phyloP scores from a whole-genome alignment of 2,329 filamentous ascomycete genomes.

The Fusarium sp. region DNA sequence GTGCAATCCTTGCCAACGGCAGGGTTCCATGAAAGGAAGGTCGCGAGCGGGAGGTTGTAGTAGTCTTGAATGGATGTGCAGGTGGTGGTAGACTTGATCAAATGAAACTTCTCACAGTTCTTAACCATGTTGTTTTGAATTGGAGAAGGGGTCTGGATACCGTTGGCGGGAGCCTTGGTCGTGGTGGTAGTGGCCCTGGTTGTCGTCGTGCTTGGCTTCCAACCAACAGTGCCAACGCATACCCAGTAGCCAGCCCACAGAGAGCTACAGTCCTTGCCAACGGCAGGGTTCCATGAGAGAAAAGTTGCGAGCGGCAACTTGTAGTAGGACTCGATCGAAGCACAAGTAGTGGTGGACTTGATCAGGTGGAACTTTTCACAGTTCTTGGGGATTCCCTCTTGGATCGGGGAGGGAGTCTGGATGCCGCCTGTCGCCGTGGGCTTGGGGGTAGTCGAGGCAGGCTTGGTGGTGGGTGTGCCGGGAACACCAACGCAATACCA shows the following conservation, averaged over 20 bases:
- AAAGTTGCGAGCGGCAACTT: not conserved
- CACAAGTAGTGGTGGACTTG: too few species aligned
- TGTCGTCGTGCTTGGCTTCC: not conserved
- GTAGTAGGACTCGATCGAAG: not conserved
- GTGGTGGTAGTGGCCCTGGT: not conserved
- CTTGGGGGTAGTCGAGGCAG: not conserved
- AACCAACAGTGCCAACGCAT: not conserved
- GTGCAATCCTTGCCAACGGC: conserved; percentile 14
- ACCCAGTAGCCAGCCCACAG: not conserved
- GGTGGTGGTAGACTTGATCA: conserved; percentile 12
- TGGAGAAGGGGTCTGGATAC: not conserved
- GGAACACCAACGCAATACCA: not conserved
- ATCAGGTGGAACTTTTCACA: not conserved
- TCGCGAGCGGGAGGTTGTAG: not conserved
- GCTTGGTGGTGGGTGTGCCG: not conserved
- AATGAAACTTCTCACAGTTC: conserved; percentile 36
- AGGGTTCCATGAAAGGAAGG: conserved; percentile 36
- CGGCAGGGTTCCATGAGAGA: not conserved
- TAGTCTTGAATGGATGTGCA: conserved; percentile 15
- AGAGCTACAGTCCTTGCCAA: not conserved
- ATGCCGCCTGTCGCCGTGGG: not conserved
- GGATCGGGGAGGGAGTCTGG: not conserved
- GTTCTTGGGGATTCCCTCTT: not conserved
- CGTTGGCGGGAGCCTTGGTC: not conserved
- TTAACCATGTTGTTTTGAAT: conserved; percentile 27